These are phyloP conservation scores for Penicillium sp. DNA, from an alignment of 2,329 filamentous ascomycete genomes.

Conservation along the genomic window DNA sequence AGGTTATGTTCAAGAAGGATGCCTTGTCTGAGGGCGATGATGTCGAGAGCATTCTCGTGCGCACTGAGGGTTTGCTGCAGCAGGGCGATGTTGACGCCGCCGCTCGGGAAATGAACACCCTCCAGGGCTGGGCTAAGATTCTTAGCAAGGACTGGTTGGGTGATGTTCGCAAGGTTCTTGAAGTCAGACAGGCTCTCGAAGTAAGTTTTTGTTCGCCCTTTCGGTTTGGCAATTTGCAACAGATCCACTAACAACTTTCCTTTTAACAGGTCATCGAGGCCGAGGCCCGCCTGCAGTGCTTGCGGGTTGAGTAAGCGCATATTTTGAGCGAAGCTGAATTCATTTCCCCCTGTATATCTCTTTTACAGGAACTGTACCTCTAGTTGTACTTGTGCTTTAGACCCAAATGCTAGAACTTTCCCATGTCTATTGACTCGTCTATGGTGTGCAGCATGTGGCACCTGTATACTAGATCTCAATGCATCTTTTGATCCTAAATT, in stretches of 20 bases:
- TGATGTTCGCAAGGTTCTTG: constrained; percentile 86
- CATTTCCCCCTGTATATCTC: constrained; percentile 32
- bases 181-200: constrained; percentile 94
- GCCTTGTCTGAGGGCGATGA: constrained; percentile 80
- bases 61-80: constrained; percentile 86
- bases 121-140: constrained; percentile 93
- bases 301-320: constrained; percentile 69
- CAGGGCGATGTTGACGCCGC: constrained; percentile 90
- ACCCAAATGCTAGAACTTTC: constrained; percentile 40
- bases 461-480: too few relatives aligned
- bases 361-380: constrained; percentile 41
- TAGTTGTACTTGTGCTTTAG: constrained; percentile 41
- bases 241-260: constrained; percentile 18
- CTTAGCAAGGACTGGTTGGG: constrained; percentile 90
- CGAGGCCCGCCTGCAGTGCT: constrained; percentile 83
- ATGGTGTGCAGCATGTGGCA: not conserved
- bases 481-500: not conserved
- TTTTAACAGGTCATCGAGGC: constrained; percentile 73
- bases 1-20: constrained; percentile 94
- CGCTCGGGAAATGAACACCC: constrained; percentile 89
- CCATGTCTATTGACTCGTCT: constrained; percentile 11
- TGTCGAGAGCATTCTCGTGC: constrained; percentile 87
- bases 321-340: constrained; percentile 30
- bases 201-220: constrained; percentile 56
- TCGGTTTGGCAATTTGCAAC: not conserved